Percentiles rank a stretch among this genome's conserved stretches.
These are phyloP conservation scores for Lasiosphaeriaceae sp. DNA, from an alignment of 495 filamentous ascomycete species.

Conservation along the genomic window DNA sequence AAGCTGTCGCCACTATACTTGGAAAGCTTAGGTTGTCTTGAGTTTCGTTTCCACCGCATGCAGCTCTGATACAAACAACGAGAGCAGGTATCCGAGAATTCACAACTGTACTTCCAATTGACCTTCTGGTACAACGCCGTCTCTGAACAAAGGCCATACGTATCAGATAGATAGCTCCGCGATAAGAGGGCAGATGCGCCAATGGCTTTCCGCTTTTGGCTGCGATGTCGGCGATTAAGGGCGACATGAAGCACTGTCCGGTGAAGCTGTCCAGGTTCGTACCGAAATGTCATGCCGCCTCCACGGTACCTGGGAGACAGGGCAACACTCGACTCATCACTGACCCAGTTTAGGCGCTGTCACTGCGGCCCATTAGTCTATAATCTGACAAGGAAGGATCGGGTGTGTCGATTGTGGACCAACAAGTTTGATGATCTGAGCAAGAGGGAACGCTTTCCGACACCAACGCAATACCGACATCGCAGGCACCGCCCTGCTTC, in stretches of 20 bases:
- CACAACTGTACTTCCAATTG: background rate
- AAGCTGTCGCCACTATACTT: too few species aligned
- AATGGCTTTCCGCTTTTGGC: background rate
- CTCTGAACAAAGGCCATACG: background rate
- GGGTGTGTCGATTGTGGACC: background rate
- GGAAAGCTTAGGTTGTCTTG: too few species aligned
- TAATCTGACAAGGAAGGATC: background rate
- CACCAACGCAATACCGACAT: background rate
- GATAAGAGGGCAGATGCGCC: slow-evolving; percentile 7
- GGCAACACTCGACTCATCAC: background rate
- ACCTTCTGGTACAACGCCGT: background rate
- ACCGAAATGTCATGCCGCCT: background rate
- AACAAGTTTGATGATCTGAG: background rate
- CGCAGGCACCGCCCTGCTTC: background rate
- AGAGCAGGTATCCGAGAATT: background rate
- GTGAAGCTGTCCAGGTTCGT: background rate
- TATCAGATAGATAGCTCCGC: background rate
- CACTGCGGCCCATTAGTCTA: background rate
- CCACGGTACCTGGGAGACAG: background rate
- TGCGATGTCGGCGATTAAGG: slow-evolving; percentile 25
- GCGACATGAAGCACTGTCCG: too few species aligned
- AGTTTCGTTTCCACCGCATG: background rate
- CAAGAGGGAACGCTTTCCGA: background rate
- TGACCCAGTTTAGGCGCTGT: background rate
- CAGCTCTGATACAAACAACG: background rate